A percentile compares a stretch with the other conserved stretches of the same genome.
These are phyloP conservation scores for Bretziella fagacearum DNA, from an alignment of 2,329 filamentous ascomycete genomes.

Conservation along the genomic window DNA sequence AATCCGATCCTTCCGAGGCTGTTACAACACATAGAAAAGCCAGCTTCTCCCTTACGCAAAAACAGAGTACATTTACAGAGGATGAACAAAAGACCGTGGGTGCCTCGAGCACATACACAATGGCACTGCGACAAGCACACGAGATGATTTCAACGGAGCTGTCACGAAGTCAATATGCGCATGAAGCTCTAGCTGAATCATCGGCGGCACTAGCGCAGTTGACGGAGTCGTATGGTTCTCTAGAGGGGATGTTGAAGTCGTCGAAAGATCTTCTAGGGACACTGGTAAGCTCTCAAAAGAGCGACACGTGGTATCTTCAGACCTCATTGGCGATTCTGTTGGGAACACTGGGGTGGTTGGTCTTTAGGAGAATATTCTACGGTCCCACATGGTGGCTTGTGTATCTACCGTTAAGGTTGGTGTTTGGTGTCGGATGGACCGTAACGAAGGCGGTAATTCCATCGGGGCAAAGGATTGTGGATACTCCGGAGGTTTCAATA, in stretches of 20 bases:
- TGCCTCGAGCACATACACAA: slow-evolving; percentile 69
- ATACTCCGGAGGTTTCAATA: slow-evolving; percentile 20
- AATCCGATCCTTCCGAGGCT: no score
- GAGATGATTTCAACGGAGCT: slow-evolving; percentile 74
- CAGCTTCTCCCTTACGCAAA: slow-evolving; percentile 4
- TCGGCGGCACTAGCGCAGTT: slow-evolving; percentile 68
- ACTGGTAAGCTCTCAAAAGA: slow-evolving; percentile 76
- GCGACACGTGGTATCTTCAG: slow-evolving; percentile 93
- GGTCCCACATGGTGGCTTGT: slow-evolving; percentile 82
- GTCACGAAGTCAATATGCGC: slow-evolving; percentile 71
- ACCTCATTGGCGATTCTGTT: slow-evolving; percentile 72
- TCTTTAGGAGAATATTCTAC: slow-evolving; percentile 73
- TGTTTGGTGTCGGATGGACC: slow-evolving; percentile 41
- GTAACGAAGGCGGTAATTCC: slow-evolving; percentile 35
- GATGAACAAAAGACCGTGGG: slow-evolving; percentile 58
- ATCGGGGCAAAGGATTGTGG: slow-evolving; percentile 16
- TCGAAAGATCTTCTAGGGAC: slow-evolving; percentile 62
- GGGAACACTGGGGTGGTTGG: slow-evolving; percentile 63
- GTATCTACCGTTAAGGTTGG: slow-evolving; percentile 58
- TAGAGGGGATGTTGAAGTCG: slow-evolving; percentile 60
- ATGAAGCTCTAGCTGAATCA: slow-evolving; percentile 72
- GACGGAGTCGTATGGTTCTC: slow-evolving; percentile 60
- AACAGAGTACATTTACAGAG: slow-evolving; percentile 30
- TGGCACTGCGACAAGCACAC: slow-evolving; percentile 69
- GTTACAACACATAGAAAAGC: not conserved